Evolutionary conservation across 2,329 filamentous ascomycete species (phyloP), one percentile per base, ranked within the genome.

Genomic region (Alternaria dauci): DNA sequence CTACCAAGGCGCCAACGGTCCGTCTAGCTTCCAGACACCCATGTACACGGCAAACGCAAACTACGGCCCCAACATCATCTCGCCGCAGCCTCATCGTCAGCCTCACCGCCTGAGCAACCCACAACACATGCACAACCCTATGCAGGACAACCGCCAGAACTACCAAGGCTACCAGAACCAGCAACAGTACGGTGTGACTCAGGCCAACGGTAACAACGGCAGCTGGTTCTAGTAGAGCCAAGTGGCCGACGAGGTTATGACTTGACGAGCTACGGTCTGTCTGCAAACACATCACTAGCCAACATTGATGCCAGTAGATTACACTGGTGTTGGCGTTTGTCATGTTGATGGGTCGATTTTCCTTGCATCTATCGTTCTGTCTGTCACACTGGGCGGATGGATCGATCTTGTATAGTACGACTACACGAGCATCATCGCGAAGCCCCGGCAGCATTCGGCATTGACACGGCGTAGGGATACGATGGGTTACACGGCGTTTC

Each of bases 211-310:
- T 23, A 46, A 52, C 14, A 54, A 60, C 25, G 58, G 58, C 28
- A 51, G 41, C n/a, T 61, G 58, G 58, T 61, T 61, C 36, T 61
- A 61, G 44, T 38, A 43, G 18, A 38, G 41, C 50, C 52, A 58
- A 58, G 63, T 55, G 52, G 52, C 56, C 69, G 65, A 86, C 70
- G 84, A 85, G 69, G 78, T 81, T 62, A 81, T 79, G 65, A 84
- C 81, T 63, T 85, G 14, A 81, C 84, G 57, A 86, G 83, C 71
- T 82, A 86, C 72, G 73, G 72, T 71, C 64, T 62, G 63, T 61
- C 58, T 48, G 62, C 51, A 67, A 59, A 47, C 56, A 61, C 55
- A 69, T 70, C 60, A 58, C 52, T 65, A 70, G 55, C 53, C 68
- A 63, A 57, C 61, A 70, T 69, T 56, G 34, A 52, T 68, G 63